Evolutionary conservation across 352 stramenopile genomes (phyloP), one percentile per base, ranked within the genome.

Genomic region (Pythium sp.): DNA sequence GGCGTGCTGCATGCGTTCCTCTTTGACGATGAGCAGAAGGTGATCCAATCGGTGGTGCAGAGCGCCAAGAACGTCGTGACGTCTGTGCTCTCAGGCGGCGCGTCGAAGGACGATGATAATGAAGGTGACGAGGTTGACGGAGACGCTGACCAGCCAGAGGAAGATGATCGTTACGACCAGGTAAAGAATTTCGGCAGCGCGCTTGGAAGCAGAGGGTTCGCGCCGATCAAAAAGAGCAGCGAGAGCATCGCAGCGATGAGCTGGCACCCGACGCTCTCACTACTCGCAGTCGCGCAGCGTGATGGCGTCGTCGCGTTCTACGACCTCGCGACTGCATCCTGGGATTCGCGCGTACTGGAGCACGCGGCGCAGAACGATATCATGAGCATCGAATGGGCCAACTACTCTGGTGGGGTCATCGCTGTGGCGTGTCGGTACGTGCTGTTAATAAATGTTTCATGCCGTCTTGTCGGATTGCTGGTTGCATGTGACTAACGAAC

Each of bases 251-350:
- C 79, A 22, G 68, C 82, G 12, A 70, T 91, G 15, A 81, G 74
- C 49, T 94, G 84, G 84, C 82, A 94, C 58, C 76, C 81, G 24
- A 77, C 68, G 58, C 64, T 78, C 18, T 78, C 75, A 51, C 41
- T 92, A 34, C 73, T 94, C n/a, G 86, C 86, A 0, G 82, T 94
- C 38, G 86, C 81, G 7, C 86, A 92, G 68, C 68, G 77, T 41
- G 84, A 93, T 38, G 81, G 82, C 58, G 74, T 90, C 28, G 84
- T 94, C 41, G 58, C 84, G 68, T 72, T 92, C 46, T 94, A 92
- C 43, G 69, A 93, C 59, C 73, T 87, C 3, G 71, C 72, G 6
- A 83, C 59, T 1, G 72, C 82, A n/a, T 60, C 67, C 9, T 94
- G 86, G 86, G 82, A 93, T 46, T 49, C 67, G 15, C 77, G 81